Conservation (phyloP, 495 filamentous ascomycete species). For the Ramalina peruviana region DNA sequence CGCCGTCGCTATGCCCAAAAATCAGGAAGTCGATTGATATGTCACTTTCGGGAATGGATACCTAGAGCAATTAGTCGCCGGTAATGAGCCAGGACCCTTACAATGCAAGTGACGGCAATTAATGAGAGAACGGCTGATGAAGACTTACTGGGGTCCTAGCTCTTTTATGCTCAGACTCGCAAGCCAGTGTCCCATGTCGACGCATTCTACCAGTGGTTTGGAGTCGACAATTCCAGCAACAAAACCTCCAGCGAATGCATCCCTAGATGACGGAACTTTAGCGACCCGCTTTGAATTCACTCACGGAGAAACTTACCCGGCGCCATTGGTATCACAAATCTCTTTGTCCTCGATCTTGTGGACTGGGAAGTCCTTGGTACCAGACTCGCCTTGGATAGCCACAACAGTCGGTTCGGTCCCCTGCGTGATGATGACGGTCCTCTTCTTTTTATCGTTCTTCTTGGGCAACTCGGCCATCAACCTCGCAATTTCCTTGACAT, state of each 20-base stretch:
- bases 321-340: constrained; percentile 93
- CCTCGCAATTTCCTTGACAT: constrained; percentile 79
- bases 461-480: constrained; percentile 77
- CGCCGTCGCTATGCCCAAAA: constrained; percentile 9
- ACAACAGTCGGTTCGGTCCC: constrained; percentile 81
- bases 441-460: constrained; percentile 64
- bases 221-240: constrained; percentile 75
- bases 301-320: constrained; percentile 38
- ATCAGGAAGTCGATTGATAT: constrained; percentile 33
- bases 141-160: constrained; percentile 81
- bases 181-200: constrained; percentile 93
- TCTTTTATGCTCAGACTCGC: constrained; percentile 85
- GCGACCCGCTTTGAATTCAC: constrained; percentile 12
- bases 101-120: neutral
- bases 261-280: constrained; percentile 31
- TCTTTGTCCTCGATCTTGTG: constrained; percentile 54
- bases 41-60: constrained; percentile 75
- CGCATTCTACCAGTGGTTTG: constrained; percentile 54
- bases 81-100: neutral
- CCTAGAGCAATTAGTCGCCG: constrained; percentile 26
- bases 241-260: constrained; percentile 94
- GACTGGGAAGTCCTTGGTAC: constrained; percentile 65
- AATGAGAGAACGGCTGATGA: neutral
- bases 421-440: constrained; percentile 85
- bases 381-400: constrained; percentile 51